These are phyloP conservation scores for Opeltia flavorubescens DNA, from an alignment of 495 filamentous ascomycete species.

Conservation along the genomic window DNA sequence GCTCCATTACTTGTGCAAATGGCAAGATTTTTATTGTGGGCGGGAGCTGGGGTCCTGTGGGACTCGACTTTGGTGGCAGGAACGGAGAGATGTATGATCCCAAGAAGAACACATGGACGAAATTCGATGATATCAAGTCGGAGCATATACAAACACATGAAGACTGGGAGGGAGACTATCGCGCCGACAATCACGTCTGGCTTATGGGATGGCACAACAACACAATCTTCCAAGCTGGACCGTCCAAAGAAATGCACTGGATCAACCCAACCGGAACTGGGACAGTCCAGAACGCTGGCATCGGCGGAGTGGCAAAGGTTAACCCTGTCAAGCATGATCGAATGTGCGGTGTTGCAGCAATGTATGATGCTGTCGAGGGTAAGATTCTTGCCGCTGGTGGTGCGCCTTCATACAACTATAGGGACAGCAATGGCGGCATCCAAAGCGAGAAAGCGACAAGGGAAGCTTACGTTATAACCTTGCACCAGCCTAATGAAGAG, in stretches of 20 bases:
- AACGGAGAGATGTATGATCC: slow-evolving; percentile 40
- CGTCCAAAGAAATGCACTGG: slow-evolving; percentile 41
- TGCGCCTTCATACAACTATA: slow-evolving; percentile 23
- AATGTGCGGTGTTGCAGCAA: slow-evolving; percentile 34
- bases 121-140: slow-evolving; percentile 22
- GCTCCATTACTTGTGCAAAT: slow-evolving; percentile 33
- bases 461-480: slow-evolving; percentile 27
- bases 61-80: slow-evolving; percentile 22
- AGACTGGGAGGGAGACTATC: slow-evolving; percentile 21
- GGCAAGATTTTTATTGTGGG: slow-evolving; percentile 43
- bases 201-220: slow-evolving; percentile 40
- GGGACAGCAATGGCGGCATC: not conserved
- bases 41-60: slow-evolving; percentile 36
- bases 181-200: slow-evolving; percentile 41
- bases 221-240: slow-evolving; percentile 41
- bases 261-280: slow-evolving; percentile 28
- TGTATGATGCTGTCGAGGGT: slow-evolving; percentile 37
- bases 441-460: slow-evolving; percentile 15
- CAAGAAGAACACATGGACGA: slow-evolving; percentile 19
- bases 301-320: not conserved
- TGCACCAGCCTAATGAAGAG: slow-evolving; percentile 15
- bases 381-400: slow-evolving; percentile 34
- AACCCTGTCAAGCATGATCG: slow-evolving; percentile 28
- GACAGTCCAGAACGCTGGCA: slow-evolving; percentile 19
- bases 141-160: slow-evolving; percentile 35